These are phyloP conservation scores for Cenococcum geophilum DNA, from an alignment of 495 filamentous ascomycete species.

Conservation along the genomic window DNA sequence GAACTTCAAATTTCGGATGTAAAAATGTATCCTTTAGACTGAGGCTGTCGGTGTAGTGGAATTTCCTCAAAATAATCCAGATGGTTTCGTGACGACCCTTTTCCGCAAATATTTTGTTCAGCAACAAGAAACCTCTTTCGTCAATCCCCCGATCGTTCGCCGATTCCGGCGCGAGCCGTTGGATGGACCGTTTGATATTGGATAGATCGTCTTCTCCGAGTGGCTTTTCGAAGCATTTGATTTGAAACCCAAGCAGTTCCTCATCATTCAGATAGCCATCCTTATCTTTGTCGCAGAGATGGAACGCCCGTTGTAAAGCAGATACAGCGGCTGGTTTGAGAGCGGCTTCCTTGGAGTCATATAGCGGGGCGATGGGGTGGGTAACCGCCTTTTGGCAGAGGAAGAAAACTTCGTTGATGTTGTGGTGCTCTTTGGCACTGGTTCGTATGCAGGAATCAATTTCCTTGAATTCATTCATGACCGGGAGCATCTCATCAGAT, in stretches of 20 bases:
- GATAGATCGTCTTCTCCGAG: slow-evolving; percentile 70
- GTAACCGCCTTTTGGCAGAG: slow-evolving; percentile 98
- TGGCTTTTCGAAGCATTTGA: slow-evolving; percentile 82
- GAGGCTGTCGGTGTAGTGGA: slow-evolving; percentile 91
- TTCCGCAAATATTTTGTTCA: slow-evolving; percentile 94
- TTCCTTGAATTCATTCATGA: slow-evolving; percentile 98
- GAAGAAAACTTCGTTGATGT: slow-evolving; percentile 95
- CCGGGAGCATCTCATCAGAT: slow-evolving; percentile 94
- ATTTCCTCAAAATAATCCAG: slow-evolving; percentile 92
- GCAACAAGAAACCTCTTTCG: slow-evolving; percentile 70
- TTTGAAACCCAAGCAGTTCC: slow-evolving; percentile 86
- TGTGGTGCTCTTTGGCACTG: slow-evolving; percentile 88
- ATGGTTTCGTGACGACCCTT: slow-evolving; percentile 98
- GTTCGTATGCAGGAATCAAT: slow-evolving; percentile 96
- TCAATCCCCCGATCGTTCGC: slow-evolving; percentile 68
- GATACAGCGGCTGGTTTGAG: slow-evolving; percentile 84
- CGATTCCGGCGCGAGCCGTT: slow-evolving; percentile 57
- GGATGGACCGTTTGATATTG: slow-evolving; percentile 81
- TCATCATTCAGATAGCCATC: slow-evolving; percentile 89
- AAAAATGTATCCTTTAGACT: slow-evolving; percentile 84
- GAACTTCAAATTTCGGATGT: slow-evolving; percentile 91
- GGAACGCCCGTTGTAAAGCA: slow-evolving; percentile 84
- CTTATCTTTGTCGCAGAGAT: slow-evolving; percentile 90
- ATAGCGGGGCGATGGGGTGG: slow-evolving; percentile 92
- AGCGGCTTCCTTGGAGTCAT: slow-evolving; percentile 82